Base-by-base conservation (phyloP, 1,284 basidiomycete species). In the Rhizoctonia solani region DNA sequence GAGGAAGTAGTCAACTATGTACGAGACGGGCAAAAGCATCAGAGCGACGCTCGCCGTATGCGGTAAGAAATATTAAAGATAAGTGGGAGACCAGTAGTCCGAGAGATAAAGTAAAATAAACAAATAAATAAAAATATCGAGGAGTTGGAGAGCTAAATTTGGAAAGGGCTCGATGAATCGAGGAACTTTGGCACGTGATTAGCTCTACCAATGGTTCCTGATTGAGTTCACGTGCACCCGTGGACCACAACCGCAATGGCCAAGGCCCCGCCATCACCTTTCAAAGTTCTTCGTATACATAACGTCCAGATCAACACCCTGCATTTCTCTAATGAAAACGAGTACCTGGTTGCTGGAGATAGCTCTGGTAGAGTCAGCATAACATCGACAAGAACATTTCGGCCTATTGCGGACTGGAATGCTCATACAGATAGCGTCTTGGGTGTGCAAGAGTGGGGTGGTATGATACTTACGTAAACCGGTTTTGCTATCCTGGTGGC, bases 331-430 rank as follows among this genome's bases (percentile, higher is more conserved):
- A 72, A 78, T 4, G 84, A 89, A 74, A 91, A 93, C 74, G 84
- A 88, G 70, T 79, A 89, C 14, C 79, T 96, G 3, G 92, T 92
- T 75, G 88, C 92, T 1, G 94, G 89, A 3, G 93, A 96, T 73
- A 79, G 83, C 11, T 82, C 85, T 14, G 93, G 93, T 3, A 80
- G 77, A 9, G 85, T 93, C 29, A 81, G 87, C 6, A 78, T 91
- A 56, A 90, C 88, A 0, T 90, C 89, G 34, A 87, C 93, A 1
- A 78, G 82, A 25, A 84, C 86, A 0, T 79, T 94, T 21, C 83
- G 94, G 19, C 80, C 90, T 0, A 78, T 90, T 14, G 81, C 85
- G 1, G 79, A 81, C 11, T 97, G 93, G 93, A 79, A 81, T 55
- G 88, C 93, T 0, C 94, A 97, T 75, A 79, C 81, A 1, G 88